Base-by-base conservation (phyloP, 2,329 filamentous ascomycete species). In the Phoma sp. region DNA sequence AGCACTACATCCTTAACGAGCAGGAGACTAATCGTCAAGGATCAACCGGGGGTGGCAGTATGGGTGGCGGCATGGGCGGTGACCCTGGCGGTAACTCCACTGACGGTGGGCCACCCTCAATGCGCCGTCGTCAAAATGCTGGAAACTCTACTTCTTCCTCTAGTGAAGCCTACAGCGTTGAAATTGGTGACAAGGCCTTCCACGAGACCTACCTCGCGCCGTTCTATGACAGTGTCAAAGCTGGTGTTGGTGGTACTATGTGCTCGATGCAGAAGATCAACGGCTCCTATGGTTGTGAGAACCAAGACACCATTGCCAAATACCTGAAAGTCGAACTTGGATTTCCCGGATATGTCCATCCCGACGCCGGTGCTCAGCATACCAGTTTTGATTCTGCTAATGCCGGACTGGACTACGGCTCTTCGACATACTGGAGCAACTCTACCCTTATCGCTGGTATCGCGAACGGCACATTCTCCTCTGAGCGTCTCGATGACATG, bases 181-280 rank as follows among this genome's bases (percentile, higher is more conserved):
- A 87, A 59, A 76, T 87, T 3, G 85, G 88, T 53, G 86, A 88
- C 67, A 81, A 82, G 57, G 85, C 85, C 0, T 75, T 88, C 31
- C 85, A 88, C 58, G 86, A 88, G 68, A 77, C 83, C 15, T 89
- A 89, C 47, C 77, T 85, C 1, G 88, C 84, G 79, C 85, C 86
- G 0, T 89, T 88, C 54, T 80, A 84, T 61, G 82, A 88, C 52
- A 80, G 82, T 0, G 71, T 88, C 4, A 77, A 72, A 24, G 83
- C 84, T 4, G 85, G 85, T 1, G 80, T 80, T 0, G 83, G 77
- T 0, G 82, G 80, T 0, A 74, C 87, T 40, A 88, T 88, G 85
- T 88, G 85, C 60, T 74, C 71, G 0, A 76, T 77, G 51, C 66
- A 77, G 15, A 61, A 58, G 17, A 54, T 65, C 19, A 70, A 71